These are phyloP conservation scores for Abortiporus biennis DNA, from an alignment of 1,284 basidiomycete genomes.

Conservation along the genomic window DNA sequence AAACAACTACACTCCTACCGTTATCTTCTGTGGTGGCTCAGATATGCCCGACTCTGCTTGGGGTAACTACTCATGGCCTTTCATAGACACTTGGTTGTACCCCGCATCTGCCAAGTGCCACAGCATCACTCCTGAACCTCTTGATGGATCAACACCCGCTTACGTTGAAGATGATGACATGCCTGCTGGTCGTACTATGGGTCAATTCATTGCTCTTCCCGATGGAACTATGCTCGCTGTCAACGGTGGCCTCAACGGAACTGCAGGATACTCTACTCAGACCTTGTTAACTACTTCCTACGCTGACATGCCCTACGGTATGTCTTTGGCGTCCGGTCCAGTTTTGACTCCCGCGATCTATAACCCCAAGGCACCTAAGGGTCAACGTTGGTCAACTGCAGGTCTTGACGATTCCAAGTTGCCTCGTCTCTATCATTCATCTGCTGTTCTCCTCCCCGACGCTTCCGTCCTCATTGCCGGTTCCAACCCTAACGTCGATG, in stretches of 20 bases:
- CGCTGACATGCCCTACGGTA: constrained; percentile 52
- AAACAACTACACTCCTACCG: constrained; percentile 83
- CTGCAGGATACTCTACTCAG: constrained; percentile 59
- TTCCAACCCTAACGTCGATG: constrained; percentile 91
- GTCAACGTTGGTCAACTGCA: constrained; percentile 68
- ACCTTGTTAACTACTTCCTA: constrained; percentile 41
- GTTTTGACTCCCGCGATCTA: constrained; percentile 71
- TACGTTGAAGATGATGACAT: constrained; percentile 73
- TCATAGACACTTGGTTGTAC: constrained; percentile 57
- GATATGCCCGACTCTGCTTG: constrained; percentile 68
- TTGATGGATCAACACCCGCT: constrained; percentile 44
- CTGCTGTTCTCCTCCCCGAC: constrained; percentile 85
- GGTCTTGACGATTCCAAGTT: constrained; percentile 59
- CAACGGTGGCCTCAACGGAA: constrained; percentile 78
- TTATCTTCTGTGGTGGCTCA: constrained; percentile 87
- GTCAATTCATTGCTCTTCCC: constrained; percentile 79
- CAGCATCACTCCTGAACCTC: constrained; percentile 76
- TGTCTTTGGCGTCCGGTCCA: constrained; percentile 63
- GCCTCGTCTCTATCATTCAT: constrained; percentile 83
- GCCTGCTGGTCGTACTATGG: constrained; percentile 78
- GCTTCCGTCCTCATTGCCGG: constrained; percentile 85
- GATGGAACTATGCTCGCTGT: constrained; percentile 70
- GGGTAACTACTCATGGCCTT: constrained; percentile 68
- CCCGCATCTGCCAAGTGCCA: constrained; percentile 65
- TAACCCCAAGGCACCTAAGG: constrained; percentile 58